Conservation (phyloP, 768 basidiomycete genomes). For the Mycena maculata region DNA sequence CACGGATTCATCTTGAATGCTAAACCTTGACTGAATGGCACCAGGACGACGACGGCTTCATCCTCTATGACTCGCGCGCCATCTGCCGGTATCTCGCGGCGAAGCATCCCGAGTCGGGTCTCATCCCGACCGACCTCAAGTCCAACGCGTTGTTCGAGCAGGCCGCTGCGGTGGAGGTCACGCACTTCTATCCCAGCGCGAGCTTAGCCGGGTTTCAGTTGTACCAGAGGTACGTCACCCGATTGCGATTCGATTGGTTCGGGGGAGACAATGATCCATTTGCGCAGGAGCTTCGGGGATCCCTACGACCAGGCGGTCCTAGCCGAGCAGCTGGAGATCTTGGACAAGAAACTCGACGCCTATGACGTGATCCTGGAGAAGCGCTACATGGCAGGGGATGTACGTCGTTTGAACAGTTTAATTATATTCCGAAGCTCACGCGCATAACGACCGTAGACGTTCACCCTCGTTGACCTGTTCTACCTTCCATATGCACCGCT, state of each 20-base stretch:
- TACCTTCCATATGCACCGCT: conserved; percentile 53
- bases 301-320: conserved; percentile 41
- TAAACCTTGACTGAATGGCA: not conserved
- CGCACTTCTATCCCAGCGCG: conserved; percentile 18
- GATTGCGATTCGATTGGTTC: too few relatives aligned
- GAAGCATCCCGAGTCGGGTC: conserved; percentile 54
- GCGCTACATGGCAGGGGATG: conserved; percentile 56
- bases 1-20: not conserved
- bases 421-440: not conserved
- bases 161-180: conserved; percentile 20
- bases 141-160: conserved; percentile 44
- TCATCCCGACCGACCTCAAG: conserved; percentile 48
- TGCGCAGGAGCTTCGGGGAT: not conserved
- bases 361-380: conserved; percentile 58
- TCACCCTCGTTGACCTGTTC: conserved; percentile 25
- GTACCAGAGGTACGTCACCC: not conserved
- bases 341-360: conserved; percentile 49
- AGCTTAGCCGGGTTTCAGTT: not conserved
- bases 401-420: conserved; percentile 29
- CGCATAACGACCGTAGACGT: not conserved
- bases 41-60: conserved; percentile 58
- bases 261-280: too few relatives aligned
- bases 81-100: conserved; percentile 58
- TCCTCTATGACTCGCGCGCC: conserved; percentile 60
- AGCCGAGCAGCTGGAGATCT: conserved; percentile 30